Evolutionary conservation across 768 basidiomycete species (phyloP).

Genomic region (Auriscalpium orientale): DNA sequence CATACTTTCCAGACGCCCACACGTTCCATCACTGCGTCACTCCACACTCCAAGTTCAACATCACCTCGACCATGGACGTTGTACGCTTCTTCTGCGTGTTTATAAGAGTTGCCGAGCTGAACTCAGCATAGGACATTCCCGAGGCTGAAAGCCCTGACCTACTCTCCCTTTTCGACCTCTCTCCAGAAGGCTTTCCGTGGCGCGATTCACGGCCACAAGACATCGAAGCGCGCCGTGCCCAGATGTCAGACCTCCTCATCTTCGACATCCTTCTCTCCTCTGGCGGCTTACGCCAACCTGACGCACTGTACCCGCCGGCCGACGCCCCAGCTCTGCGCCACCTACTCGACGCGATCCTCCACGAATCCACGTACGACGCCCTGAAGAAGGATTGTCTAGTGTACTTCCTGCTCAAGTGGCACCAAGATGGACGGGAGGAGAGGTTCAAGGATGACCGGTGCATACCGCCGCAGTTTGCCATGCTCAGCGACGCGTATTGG

Average conservation of each 20-base stretch:
- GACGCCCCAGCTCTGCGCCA: conserved; percentile 44
- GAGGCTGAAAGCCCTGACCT: conserved; percentile 5
- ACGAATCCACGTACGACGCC: conserved; percentile 54
- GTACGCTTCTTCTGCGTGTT: neutral
- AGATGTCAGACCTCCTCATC: conserved; percentile 55
- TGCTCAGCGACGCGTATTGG: conserved; percentile 83
- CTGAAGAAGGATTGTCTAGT: conserved; percentile 77
- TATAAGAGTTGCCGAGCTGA: neutral
- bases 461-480: conserved; percentile 70
- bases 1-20: too few species aligned
- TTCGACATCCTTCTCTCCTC: conserved; percentile 66
- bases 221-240: conserved; percentile 56
- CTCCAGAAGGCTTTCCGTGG: conserved; percentile 52
- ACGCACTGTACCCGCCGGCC: conserved; percentile 61
- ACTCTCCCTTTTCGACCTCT: conserved; percentile 40
- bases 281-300: conserved; percentile 53
- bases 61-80: neutral
- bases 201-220: conserved; percentile 41
- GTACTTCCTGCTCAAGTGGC: conserved; percentile 78
- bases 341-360: conserved; percentile 51
- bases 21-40: too few species aligned
- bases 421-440: conserved; percentile 53
- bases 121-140: conserved; percentile 1
- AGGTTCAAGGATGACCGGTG: conserved; percentile 44
- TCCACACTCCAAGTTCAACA: too few species aligned